phyloP scores from a whole-genome alignment of 257 asterid species.

The Ehretia macrophylla region DNA sequence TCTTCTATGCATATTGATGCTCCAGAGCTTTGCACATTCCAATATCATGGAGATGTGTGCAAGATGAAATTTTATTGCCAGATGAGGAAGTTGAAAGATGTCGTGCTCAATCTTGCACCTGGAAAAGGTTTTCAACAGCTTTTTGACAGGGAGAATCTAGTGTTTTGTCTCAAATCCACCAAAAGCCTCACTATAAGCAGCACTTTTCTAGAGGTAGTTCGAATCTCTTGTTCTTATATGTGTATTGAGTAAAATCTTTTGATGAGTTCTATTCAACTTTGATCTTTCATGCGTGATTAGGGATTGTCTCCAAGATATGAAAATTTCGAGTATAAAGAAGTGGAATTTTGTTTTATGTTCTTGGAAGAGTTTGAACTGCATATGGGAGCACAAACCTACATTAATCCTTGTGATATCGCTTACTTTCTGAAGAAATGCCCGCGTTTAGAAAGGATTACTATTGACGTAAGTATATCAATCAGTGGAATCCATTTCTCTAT shows the following conservation, averaged over 20 bases:
- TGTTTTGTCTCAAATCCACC: slow-evolving; percentile 7
- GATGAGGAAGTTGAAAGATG: slow-evolving; percentile 5
- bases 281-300: slow-evolving; percentile 2
- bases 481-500: not conserved
- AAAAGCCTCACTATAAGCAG: slow-evolving; percentile 9
- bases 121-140: slow-evolving; percentile 12
- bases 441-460: slow-evolving; percentile 11
- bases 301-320: slow-evolving; percentile 18
- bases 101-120: slow-evolving; percentile 9
- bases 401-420: slow-evolving; percentile 29
- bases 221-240: not conserved
- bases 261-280: not conserved
- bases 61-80: slow-evolving; percentile 9
- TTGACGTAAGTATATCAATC: slow-evolving; percentile 14
- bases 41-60: slow-evolving; percentile 26
- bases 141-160: not conserved
- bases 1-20: not conserved
- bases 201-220: slow-evolving; percentile 34
- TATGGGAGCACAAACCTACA: slow-evolving; percentile 21
- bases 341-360: slow-evolving; percentile 7
- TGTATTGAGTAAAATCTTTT: not conserved
- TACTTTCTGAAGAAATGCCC: slow-evolving; percentile 27
- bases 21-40: slow-evolving; percentile 10
- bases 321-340: slow-evolving; percentile 1
- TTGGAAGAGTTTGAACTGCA: slow-evolving; percentile 25